Evolutionary conservation across 257 asterid genomes (phyloP), one percentile per base, ranked within the genome.

Genomic region (Solanum medicagineum): DNA sequence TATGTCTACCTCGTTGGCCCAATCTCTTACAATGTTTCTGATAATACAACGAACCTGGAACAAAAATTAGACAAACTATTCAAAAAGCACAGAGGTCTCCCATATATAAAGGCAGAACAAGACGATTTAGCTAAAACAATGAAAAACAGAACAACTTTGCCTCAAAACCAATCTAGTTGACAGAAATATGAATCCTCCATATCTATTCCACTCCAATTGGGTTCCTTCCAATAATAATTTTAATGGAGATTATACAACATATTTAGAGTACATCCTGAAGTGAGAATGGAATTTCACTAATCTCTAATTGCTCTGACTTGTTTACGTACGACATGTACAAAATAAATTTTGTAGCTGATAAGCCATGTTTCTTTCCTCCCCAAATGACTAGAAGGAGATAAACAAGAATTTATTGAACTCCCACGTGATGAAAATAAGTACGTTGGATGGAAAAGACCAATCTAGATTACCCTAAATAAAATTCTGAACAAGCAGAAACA

Each of bases 21-120:
- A 96, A 89, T 96, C 99, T 91, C 99, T 92, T 86, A 96, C 97
- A 86, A 95, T 95, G 85, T 95, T 95, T 91, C 99, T 92, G 86
- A 96, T 92, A 86, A 96, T 93, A 92, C 99, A 94, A 53, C 99
- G 93, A 82, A 96, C 98, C 99, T 96, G 93, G 26, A 47, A 87
- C 85, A 86, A 6, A 13, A 26, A 10, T 51, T 70, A 40, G n/a
- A 63, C 36, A 53, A 79, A 79, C 65, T 53, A 54, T 17, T 79
- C 83, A 79, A 26, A 54, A 53, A 79, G 51, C 29, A 24, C 29
- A 79, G 6, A 53, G 17, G 24, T 70, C 32, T 10, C 29, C n/a
- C 42, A 70, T 5, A 54, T 17, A 70, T 11, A 40, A 10, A 10
- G 29, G 20, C 54, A 70, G 5, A 19, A 53, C 29, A 26, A 79